Percentiles rank a stretch among this genome's conserved stretches.
Evolutionary conservation across 23 red algal species (phyloP).

Genomic region (Gracilaria vermiculophylla): DNA sequence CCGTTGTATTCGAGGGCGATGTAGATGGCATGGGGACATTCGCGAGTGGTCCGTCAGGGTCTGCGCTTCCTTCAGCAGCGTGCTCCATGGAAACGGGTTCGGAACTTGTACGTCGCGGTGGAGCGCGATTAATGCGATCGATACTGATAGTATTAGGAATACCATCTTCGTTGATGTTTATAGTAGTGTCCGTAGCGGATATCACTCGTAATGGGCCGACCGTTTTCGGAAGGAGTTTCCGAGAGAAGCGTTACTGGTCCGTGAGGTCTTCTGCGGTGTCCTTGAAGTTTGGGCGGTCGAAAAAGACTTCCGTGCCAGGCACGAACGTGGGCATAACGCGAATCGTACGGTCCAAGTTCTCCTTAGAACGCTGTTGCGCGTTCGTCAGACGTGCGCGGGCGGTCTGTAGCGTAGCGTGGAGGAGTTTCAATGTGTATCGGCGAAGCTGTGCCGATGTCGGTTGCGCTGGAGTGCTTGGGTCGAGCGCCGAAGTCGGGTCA

Average conservation of each 20-base stretch:
- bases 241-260: not conserved
- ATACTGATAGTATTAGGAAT: not conserved
- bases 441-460: not conserved
- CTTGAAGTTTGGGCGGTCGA: not conserved
- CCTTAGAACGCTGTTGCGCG: not conserved
- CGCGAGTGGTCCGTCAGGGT: too few relatives aligned
- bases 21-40: too few relatives aligned
- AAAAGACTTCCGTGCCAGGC: not conserved
- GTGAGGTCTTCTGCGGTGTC: not conserved
- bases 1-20: not conserved
- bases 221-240: not conserved
- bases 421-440: not conserved
- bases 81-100: not conserved
- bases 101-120: not conserved
- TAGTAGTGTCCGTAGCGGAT: not conserved
- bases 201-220: not conserved
- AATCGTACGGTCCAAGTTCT: not conserved
- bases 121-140: not conserved
- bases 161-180: not conserved
- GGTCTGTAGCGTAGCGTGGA: not conserved
- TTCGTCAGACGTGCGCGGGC: not conserved
- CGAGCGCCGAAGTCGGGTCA: not conserved
- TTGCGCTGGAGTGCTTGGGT: not conserved
- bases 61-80: not conserved
- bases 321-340: not conserved